Evolutionary conservation across 306 rosid genomes (phyloP).

Genomic region (Trifolium pratense): DNA sequence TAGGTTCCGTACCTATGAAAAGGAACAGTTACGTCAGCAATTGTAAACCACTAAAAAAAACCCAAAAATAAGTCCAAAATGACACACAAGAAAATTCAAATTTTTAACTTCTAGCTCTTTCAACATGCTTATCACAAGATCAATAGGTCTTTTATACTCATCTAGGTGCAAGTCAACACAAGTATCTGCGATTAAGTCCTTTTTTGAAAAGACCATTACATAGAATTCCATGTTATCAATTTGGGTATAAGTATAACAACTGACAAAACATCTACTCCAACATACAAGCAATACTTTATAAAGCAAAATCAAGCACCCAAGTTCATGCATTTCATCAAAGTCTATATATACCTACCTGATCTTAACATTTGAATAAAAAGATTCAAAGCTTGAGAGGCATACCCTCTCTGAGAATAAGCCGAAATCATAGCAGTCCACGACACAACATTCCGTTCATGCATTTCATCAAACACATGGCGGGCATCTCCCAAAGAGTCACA

Average conservation of each 20-base stretch:
- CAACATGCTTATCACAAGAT: conserved; percentile 10
- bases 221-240: conserved; percentile 17
- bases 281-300: conserved; percentile 18
- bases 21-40: conserved; percentile 25
- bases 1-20: conserved; percentile 74
- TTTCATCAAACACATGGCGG: conserved; percentile 67
- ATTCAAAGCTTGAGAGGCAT: conserved; percentile 62
- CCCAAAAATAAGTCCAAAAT: no score
- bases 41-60: no score
- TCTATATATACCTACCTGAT: conserved; percentile 55
- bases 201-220: neutral
- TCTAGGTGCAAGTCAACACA: conserved; percentile 13
- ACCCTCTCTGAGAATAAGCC: conserved; percentile 77
- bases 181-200: neutral
- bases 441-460: conserved; percentile 72
- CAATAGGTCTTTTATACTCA: neutral
- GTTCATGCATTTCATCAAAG: no score
- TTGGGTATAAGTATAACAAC: neutral
- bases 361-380: conserved; percentile 76
- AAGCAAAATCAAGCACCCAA: no score
- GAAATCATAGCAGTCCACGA: conserved; percentile 94
- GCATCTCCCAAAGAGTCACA: conserved; percentile 67
- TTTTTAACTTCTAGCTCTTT: neutral
- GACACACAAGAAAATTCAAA: no score
- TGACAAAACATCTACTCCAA: neutral